Conservation (phyloP, 306 rosid species). For the Comarum palustre region DNA sequence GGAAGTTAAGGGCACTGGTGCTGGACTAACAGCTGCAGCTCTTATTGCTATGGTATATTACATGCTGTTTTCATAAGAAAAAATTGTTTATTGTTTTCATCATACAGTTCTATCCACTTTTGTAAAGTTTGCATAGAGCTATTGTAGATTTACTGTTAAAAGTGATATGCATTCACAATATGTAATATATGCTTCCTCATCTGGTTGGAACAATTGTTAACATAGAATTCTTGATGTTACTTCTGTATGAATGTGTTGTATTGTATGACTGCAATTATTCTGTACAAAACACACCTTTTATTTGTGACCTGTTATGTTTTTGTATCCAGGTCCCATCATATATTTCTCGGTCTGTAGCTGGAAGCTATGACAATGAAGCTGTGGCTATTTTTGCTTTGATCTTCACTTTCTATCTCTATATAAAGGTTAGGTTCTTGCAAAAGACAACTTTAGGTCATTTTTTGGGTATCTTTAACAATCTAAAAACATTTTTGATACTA, state of each 20-base stretch:
- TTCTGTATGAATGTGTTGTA: neutral
- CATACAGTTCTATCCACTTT: neutral
- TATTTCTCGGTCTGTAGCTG: conserved; percentile 98
- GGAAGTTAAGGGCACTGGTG: conserved; percentile 97
- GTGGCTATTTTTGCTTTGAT: conserved; percentile 98
- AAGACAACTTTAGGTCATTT: neutral
- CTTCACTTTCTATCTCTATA: conserved; percentile 91
- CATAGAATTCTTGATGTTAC: neutral
- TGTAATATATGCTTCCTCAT: neutral
- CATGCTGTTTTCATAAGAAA: neutral
- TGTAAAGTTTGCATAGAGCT: neutral
- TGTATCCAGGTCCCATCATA: conserved; percentile 85
- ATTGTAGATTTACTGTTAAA: neutral
- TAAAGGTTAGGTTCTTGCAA: conserved; percentile 60
- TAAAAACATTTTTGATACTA: neutral
- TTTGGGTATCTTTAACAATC: conserved; percentile 6
- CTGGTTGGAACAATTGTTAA: neutral
- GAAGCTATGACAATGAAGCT: conserved; percentile 99
- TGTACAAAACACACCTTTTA: conserved; percentile 12
- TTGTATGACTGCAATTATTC: neutral
- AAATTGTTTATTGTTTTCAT: too few species aligned
- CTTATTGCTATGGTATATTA: conserved; percentile 88
- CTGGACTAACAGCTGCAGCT: conserved; percentile 92
- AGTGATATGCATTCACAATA: neutral
- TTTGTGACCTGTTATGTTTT: conserved; percentile 12